Percentiles rank a stretch among this genome's conserved stretches.
Evolutionary conservation across 2,329 filamentous ascomycete species (phyloP).

Genomic region (Aaosphaeria pasadenensis): DNA sequence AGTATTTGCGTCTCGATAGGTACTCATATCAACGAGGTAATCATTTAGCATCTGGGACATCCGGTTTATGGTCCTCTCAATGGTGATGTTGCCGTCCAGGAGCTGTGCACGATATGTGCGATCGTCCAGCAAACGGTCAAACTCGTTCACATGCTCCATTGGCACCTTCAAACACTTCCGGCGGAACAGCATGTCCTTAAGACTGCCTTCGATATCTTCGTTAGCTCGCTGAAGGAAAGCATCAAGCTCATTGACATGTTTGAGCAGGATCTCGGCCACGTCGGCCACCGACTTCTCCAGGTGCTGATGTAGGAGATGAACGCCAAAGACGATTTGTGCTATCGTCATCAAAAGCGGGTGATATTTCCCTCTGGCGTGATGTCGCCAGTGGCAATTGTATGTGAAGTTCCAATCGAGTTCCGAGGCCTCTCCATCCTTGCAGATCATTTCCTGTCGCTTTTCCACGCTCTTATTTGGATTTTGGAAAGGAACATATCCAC

Average conservation of each 20-base stretch:
- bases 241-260: slow-evolving; percentile 91
- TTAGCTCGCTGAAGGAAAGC: slow-evolving; percentile 82
- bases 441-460: slow-evolving; percentile 40
- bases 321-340: slow-evolving; percentile 89
- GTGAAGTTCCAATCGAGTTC: slow-evolving; percentile 67
- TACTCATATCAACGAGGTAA: slow-evolving; percentile 72
- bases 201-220: slow-evolving; percentile 78
- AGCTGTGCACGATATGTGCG: slow-evolving; percentile 78
- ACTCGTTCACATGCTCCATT: slow-evolving; percentile 76
- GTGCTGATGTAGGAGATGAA: slow-evolving; percentile 80
- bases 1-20: slow-evolving; percentile 72
- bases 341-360: slow-evolving; percentile 89
- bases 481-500: slow-evolving; percentile 33
- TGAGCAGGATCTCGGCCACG: slow-evolving; percentile 84
- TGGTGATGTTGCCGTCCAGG: slow-evolving; percentile 82
- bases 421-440: slow-evolving; percentile 62
- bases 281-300: slow-evolving; percentile 86
- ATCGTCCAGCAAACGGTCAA: slow-evolving; percentile 85
- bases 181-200: slow-evolving; percentile 67
- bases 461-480: slow-evolving; percentile 40
- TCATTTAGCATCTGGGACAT: slow-evolving; percentile 75
- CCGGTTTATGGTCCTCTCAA: slow-evolving; percentile 82
- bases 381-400: slow-evolving; percentile 72
- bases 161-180: slow-evolving; percentile 79
- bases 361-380: slow-evolving; percentile 70